Conservation (phyloP, 164 flowering plant species). For the Stephania japonica region DNA sequence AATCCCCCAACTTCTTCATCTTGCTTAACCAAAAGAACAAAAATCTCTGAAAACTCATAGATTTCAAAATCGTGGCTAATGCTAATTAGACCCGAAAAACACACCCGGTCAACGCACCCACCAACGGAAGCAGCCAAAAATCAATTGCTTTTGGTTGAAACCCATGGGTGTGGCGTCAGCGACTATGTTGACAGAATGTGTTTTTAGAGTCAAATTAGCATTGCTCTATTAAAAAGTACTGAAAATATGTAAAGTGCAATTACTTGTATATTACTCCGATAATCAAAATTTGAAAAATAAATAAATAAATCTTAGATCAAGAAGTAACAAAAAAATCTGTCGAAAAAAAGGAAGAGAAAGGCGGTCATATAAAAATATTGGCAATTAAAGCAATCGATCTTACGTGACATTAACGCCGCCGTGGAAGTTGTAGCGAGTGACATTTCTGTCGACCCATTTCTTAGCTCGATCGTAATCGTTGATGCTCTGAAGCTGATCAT, state of each 20-base stretch:
- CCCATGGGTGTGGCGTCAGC: no score
- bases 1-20: not conserved
- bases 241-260: not conserved
- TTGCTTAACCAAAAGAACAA: not conserved
- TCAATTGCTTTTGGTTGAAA: no score
- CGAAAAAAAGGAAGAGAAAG: not conserved
- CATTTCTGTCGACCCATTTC: slow-evolving; percentile 54
- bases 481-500: slow-evolving; percentile 31
- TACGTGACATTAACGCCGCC: slow-evolving; percentile 63
- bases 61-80: no score
- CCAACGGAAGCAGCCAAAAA: no score
- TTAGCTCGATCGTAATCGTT: slow-evolving; percentile 32
- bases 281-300: not conserved
- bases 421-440: slow-evolving; percentile 35
- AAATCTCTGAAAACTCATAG: no score
- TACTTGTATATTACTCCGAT: not conserved
- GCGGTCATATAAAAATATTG: not conserved
- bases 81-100: no score
- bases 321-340: not conserved
- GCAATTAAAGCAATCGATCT: slow-evolving; percentile 5
- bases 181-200: no score
- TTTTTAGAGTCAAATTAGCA: no score
- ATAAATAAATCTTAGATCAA: not conserved
- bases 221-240: no score
- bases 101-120: no score